Conservation (phyloP, 345 rosid species). For the Stellera chamaejasme region DNA sequence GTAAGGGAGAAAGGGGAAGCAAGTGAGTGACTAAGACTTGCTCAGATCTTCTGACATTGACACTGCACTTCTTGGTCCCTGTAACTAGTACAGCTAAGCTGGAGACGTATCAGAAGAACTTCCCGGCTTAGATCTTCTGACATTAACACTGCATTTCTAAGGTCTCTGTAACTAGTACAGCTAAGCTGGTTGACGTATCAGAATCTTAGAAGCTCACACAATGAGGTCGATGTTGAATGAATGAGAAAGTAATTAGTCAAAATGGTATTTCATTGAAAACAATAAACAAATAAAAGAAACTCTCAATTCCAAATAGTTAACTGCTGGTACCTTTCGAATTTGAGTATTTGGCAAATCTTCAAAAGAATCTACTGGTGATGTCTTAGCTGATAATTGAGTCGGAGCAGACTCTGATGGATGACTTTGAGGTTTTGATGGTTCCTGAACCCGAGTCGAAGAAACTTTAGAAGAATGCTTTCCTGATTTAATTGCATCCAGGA, state of each 20-base stretch:
- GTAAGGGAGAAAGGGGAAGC: no score
- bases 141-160: no score
- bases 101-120: neutral
- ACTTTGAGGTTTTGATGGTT: conserved; percentile 30
- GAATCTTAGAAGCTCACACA: neutral
- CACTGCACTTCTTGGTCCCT: no score
- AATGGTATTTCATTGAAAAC: neutral
- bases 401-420: conserved; percentile 27
- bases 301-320: neutral
- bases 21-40: no score
- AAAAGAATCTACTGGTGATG: conserved; percentile 41
- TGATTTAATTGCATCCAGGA: conserved; percentile 68
- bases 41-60: no score
- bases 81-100: neutral
- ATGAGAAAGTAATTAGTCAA: neutral
- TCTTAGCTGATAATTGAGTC: conserved; percentile 24
- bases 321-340: conserved; percentile 83
- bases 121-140: no score
- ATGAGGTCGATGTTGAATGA: neutral
- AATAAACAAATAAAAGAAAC: neutral
- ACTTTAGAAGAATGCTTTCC: conserved; percentile 47
- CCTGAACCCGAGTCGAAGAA: conserved; percentile 33
- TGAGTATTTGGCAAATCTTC: conserved; percentile 90
- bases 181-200: neutral
- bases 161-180: neutral